Percentiles rank a stretch among this genome's conserved stretches.
phyloP scores from a whole-genome alignment of 2,329 filamentous ascomycete genomes.

The Aspergillus carbonarius region DNA sequence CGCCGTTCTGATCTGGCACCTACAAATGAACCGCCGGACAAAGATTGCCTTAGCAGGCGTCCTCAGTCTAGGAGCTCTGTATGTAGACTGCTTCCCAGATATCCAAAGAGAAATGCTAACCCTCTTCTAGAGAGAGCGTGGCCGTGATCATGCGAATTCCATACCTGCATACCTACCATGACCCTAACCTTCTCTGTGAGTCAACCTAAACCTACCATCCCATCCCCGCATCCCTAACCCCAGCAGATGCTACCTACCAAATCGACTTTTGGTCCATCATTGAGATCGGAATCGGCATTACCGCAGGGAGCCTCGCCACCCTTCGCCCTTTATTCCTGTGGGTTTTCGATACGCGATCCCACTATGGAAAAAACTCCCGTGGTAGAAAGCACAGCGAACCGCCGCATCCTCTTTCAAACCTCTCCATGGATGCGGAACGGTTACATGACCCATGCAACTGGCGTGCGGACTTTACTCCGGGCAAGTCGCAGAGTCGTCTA shows the following conservation, averaged over 20 bases:
- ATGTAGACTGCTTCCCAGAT: conserved; percentile 21
- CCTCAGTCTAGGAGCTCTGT: conserved; percentile 53
- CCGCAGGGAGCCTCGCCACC: conserved; percentile 36
- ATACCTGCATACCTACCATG: conserved; percentile 17
- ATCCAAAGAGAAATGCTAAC: too few relatives aligned
- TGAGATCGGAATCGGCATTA: conserved; percentile 38
- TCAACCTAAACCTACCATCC: not conserved
- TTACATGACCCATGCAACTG: conserved; percentile 3
- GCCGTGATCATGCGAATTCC: conserved; percentile 27
- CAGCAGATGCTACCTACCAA: conserved; percentile 44
- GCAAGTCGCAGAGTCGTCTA: not conserved
- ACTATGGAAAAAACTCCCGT: not conserved
- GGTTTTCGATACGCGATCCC: conserved; percentile 5
- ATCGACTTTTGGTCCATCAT: conserved; percentile 41
- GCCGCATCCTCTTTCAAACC: not conserved
- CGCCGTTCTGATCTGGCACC: conserved; percentile 53
- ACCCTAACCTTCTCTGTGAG: conserved; percentile 28
- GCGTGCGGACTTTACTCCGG: not conserved
- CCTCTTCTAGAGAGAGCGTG: conserved; percentile 22
- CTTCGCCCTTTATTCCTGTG: conserved; percentile 47
- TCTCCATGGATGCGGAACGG: not conserved
- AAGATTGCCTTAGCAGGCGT: conserved; percentile 54
- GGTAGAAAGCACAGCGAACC: not conserved
- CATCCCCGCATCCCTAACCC: conserved; percentile 12
- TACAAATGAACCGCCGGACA: conserved; percentile 54